Percentiles rank a stretch among this genome's conserved stretches.
phyloP scores from a whole-genome alignment of 306 rosid species.

The Adenanthera pavonina region DNA sequence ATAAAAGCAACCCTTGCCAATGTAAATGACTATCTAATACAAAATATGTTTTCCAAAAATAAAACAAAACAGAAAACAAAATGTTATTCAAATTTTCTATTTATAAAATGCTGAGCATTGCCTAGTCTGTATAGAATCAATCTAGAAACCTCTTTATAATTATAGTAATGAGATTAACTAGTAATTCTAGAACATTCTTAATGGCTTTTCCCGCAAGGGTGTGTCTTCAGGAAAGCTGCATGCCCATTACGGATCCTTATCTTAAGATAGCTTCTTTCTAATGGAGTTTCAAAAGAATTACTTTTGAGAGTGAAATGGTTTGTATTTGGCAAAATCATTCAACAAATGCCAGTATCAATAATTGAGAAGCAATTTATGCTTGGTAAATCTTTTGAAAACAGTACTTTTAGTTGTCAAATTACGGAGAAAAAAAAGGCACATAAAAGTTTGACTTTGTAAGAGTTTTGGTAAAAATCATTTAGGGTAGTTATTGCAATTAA shows the following conservation, averaged over 20 bases:
- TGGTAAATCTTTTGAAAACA: background rate
- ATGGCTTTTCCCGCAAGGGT: slow-evolving; percentile 24
- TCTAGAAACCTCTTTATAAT: background rate
- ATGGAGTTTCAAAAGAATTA: background rate
- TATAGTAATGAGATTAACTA: slow-evolving; percentile 7
- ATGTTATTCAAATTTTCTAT: slow-evolving; percentile 8
- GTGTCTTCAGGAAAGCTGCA: slow-evolving; percentile 1
- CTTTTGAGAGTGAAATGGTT: background rate
- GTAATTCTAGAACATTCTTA: slow-evolving; percentile 21
- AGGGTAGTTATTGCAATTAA: background rate
- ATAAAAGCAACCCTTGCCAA: slow-evolving; percentile 19
- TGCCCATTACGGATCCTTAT: background rate
- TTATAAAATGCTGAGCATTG: background rate
- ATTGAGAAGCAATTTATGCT: background rate
- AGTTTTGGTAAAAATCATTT: too few species aligned
- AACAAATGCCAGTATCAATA: background rate
- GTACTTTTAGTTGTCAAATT: too few species aligned
- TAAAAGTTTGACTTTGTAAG: background rate
- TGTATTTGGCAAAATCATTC: too few species aligned
- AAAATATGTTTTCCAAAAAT: slow-evolving; percentile 1
- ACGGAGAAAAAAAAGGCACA: background rate
- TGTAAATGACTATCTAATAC: slow-evolving; percentile 3
- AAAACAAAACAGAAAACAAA: background rate
- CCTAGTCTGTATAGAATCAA: background rate
- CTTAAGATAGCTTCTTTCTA: background rate